Evolutionary conservation across 495 filamentous ascomycete genomes (phyloP).

Genomic region (Staphylotrichum tortipilum): DNA sequence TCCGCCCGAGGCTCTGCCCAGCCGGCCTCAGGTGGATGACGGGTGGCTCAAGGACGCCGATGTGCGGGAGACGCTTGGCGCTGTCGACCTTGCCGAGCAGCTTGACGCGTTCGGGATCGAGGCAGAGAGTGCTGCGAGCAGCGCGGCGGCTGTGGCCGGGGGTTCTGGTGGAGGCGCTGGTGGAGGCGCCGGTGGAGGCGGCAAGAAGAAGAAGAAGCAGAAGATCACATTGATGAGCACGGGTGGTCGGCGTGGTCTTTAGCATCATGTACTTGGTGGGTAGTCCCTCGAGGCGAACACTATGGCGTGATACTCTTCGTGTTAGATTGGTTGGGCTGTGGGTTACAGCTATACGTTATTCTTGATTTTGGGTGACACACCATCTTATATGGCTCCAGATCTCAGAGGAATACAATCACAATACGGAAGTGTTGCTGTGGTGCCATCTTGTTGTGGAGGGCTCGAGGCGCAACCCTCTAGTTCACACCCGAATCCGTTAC

Average conservation of each 20-base stretch:
- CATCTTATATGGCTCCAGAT: too few relatives aligned
- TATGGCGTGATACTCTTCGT: too few relatives aligned
- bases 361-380: too few relatives aligned
- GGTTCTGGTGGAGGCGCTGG: conserved; percentile 1
- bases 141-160: conserved; percentile 13
- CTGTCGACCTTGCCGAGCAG: conserved; percentile 35
- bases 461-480: too few relatives aligned
- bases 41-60: conserved; percentile 67
- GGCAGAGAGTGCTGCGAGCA: conserved; percentile 13
- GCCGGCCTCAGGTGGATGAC: conserved; percentile 46
- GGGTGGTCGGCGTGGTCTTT: conserved; percentile 32
- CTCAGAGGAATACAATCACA: too few relatives aligned
- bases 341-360: too few relatives aligned
- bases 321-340: too few relatives aligned
- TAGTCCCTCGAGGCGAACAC: too few relatives aligned
- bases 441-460: too few relatives aligned
- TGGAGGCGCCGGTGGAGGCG: conserved; percentile 27
- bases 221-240: conserved; percentile 96
- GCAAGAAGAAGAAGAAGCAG: conserved; percentile 84
- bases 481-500: too few relatives aligned
- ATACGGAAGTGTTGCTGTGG: too few relatives aligned
- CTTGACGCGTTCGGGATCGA: conserved; percentile 38
- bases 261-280: background rate
- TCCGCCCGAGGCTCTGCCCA: conserved; percentile 37
- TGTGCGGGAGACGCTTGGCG: conserved; percentile 26